Conservation (phyloP, 2,329 filamentous ascomycete genomes). For the Lachnum nothofagi region DNA sequence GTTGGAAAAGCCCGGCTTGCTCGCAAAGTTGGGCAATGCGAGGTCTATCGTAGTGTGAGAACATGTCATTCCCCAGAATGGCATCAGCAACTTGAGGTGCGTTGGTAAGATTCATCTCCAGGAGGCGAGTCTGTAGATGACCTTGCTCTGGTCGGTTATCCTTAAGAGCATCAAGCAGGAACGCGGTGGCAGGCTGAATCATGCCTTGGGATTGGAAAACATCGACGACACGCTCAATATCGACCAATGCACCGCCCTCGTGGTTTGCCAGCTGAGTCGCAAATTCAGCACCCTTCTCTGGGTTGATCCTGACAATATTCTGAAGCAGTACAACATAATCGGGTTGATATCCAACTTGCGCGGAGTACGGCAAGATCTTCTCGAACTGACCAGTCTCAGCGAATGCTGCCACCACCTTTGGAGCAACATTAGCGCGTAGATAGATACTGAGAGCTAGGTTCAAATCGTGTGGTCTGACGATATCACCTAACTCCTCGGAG, state of each 20-base stretch:
- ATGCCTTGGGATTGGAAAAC: conserved; percentile 98
- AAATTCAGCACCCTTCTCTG: conserved; percentile 92
- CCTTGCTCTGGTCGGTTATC: conserved; percentile 93
- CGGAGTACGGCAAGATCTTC: conserved; percentile 87
- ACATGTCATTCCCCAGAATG: conserved; percentile 97
- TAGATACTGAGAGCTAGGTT: conserved; percentile 85
- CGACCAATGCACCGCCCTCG: conserved; percentile 79
- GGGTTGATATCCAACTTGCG: conserved; percentile 81
- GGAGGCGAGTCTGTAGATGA: conserved; percentile 83
- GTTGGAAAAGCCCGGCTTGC: conserved; percentile 79
- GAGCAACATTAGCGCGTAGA: conserved; percentile 79
- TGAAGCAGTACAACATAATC: conserved; percentile 90
- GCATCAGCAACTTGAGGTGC: conserved; percentile 97
- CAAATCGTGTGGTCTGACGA: conserved; percentile 84
- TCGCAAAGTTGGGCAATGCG: conserved; percentile 89
- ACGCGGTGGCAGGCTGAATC: conserved; percentile 97
- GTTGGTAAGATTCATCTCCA: conserved; percentile 97
- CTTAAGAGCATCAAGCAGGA: conserved; percentile 90
- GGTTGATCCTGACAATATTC: conserved; percentile 84
- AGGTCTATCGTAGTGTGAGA: conserved; percentile 89
- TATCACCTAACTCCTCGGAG: conserved; percentile 93
- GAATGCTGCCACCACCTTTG: conserved; percentile 92
- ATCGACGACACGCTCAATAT: conserved; percentile 90
- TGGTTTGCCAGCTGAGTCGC: conserved; percentile 88
- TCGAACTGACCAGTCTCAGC: conserved; percentile 96